Conservation (phyloP, 148 eudicot species). For the Rhododendron henanense region DNA sequence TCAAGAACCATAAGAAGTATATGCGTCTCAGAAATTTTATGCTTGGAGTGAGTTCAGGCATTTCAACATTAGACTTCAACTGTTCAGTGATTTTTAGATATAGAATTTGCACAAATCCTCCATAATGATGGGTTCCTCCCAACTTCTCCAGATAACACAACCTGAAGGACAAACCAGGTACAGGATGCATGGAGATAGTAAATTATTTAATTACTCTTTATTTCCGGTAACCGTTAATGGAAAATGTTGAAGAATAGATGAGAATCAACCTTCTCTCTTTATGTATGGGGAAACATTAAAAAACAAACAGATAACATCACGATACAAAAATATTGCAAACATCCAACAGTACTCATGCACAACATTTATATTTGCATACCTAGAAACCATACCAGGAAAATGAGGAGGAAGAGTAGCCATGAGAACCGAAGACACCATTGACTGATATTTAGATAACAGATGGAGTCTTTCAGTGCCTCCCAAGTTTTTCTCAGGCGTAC, state of each 20-base stretch:
- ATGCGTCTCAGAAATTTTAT: neutral
- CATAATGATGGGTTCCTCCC: neutral
- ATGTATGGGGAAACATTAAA: neutral
- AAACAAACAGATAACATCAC: neutral
- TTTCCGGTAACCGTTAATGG: neutral
- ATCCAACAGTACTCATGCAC: neutral
- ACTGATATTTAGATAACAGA: constrained; percentile 65
- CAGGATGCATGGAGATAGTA: neutral
- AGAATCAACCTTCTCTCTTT: neutral
- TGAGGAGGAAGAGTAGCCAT: constrained; percentile 80
- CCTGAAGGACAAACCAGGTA: neutral
- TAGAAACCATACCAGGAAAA: constrained; percentile 68
- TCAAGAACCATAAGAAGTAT: neutral
- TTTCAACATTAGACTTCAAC: neutral
- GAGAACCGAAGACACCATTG: constrained; percentile 79
- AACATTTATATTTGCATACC: neutral
- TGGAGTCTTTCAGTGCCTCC: constrained; percentile 32
- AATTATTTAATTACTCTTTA: neutral
- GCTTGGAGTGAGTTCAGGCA: neutral
- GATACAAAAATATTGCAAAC: neutral
- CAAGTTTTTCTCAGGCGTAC: constrained; percentile 25
- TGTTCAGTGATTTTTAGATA: neutral
- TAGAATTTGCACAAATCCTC: neutral
- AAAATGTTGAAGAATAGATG: neutral
- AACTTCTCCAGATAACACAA: neutral